Conservation (phyloP, 495 filamentous ascomycete genomes). For the Lasiosphaeriaceae sp. region DNA sequence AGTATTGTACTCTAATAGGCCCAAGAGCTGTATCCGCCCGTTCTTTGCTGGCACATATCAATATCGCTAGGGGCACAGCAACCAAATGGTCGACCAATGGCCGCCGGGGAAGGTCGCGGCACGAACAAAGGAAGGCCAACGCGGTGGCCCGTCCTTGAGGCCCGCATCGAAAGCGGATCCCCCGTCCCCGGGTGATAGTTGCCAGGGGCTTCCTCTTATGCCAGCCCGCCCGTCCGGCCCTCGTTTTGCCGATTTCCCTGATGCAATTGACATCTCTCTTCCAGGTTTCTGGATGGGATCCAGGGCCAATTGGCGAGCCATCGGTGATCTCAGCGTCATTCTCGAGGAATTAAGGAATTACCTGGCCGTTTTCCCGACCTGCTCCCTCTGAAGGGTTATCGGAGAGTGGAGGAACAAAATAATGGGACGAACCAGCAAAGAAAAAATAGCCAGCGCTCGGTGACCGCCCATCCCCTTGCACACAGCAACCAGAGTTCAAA, state of each 20-base stretch:
- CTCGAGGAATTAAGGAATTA: too few relatives aligned
- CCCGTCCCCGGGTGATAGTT: background rate
- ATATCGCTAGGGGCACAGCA: background rate
- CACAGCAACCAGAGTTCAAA: background rate
- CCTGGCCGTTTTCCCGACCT: background rate
- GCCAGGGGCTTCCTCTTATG: constrained; percentile 10
- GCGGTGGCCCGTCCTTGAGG: background rate
- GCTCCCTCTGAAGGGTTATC: too few relatives aligned
- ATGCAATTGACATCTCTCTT: constrained; percentile 10
- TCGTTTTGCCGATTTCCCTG: background rate
- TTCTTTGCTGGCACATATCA: background rate
- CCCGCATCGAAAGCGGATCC: constrained; percentile 2
- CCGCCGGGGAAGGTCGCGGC: background rate
- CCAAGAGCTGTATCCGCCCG: background rate
- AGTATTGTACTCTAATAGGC: background rate
- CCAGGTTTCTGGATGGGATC: constrained; percentile 9
- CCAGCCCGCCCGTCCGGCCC: too few relatives aligned
- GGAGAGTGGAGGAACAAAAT: too few relatives aligned
- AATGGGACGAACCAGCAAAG: too few relatives aligned
- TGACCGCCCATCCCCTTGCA: too few relatives aligned
- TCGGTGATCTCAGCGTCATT: background rate
- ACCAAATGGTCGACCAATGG: background rate
- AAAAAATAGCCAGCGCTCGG: too few relatives aligned
- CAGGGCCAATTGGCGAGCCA: too few relatives aligned
- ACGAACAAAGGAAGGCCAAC: background rate